phyloP scores from a whole-genome alignment of 164 flowering plant genomes.

The Sedum album region DNA sequence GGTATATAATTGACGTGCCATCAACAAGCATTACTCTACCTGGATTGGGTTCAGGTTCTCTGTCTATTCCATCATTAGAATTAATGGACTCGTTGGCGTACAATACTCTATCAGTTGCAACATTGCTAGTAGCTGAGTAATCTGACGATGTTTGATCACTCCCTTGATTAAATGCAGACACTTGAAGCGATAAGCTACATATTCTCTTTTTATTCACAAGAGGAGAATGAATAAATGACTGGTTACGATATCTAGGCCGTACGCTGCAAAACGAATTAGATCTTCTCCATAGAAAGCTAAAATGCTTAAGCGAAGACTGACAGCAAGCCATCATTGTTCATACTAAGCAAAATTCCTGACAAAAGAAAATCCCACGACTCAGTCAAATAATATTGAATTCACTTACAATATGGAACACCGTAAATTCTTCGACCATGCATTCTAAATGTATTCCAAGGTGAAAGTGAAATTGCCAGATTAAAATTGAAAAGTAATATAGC shows the following conservation, averaged over 20 bases:
- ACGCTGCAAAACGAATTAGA: slow-evolving; percentile 13
- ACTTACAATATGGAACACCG: too few relatives aligned
- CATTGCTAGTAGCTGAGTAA: slow-evolving; percentile 7
- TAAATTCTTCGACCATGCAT: too few relatives aligned
- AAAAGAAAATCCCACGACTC: background rate
- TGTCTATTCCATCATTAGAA: slow-evolving; percentile 17
- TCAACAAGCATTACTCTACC: slow-evolving; percentile 90
- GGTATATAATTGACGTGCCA: slow-evolving; percentile 78
- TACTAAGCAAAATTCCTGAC: too few relatives aligned
- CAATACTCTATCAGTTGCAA: slow-evolving; percentile 18
- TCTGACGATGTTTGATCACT: background rate
- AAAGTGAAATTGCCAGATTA: too few relatives aligned
- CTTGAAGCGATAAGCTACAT: background rate
- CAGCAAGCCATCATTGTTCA: background rate
- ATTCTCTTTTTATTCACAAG: slow-evolving; percentile 10
- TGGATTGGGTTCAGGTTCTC: slow-evolving; percentile 20
- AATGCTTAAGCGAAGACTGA: slow-evolving; percentile 11
- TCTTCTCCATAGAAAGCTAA: slow-evolving; percentile 23
- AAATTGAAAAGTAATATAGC: too few relatives aligned
- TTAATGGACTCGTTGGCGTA: slow-evolving; percentile 14
- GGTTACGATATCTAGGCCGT: slow-evolving; percentile 13
- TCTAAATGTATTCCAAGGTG: too few relatives aligned
- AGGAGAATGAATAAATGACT: background rate
- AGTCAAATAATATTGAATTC: too few relatives aligned
- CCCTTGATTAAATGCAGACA: background rate